Conservation (phyloP, 148 eudicot species). For the Beta vulgaris region DNA sequence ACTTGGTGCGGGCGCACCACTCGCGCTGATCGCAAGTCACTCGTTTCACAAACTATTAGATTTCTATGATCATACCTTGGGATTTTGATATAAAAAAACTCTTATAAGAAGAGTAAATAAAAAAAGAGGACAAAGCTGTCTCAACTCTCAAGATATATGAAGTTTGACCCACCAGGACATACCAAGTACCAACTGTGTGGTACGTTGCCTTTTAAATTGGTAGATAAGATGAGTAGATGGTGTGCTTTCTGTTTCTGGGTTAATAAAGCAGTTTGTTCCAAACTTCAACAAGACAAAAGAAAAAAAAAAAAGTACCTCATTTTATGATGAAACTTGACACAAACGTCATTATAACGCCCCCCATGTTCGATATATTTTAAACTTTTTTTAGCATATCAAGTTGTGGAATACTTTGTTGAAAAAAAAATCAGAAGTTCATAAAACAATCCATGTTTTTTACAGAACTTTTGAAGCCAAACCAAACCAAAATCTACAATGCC, state of each 20-base stretch:
- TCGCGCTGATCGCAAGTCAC: no score
- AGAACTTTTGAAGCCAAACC: background rate
- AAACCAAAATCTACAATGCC: slow-evolving; percentile 30
- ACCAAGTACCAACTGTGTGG: slow-evolving; percentile 2
- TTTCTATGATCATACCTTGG: no score
- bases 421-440: background rate
- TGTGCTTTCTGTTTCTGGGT: background rate
- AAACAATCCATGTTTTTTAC: background rate
- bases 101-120: no score
- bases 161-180: background rate
- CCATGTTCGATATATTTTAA: background rate
- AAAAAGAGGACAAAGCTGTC: background rate
- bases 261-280: slow-evolving; percentile 16
- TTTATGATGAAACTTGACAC: slow-evolving; percentile 43
- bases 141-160: background rate
- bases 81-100: no score
- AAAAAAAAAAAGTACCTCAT: slow-evolving; percentile 16
- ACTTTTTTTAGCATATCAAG: background rate
- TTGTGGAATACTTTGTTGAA: background rate
- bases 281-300: slow-evolving; percentile 27
- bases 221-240: no score
- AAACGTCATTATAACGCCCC: slow-evolving; percentile 22
- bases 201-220: background rate
- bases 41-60: no score
- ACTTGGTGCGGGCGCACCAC: no score